Conservation (phyloP, 2,329 filamentous ascomycete genomes). For the Diaporthe sp. region DNA sequence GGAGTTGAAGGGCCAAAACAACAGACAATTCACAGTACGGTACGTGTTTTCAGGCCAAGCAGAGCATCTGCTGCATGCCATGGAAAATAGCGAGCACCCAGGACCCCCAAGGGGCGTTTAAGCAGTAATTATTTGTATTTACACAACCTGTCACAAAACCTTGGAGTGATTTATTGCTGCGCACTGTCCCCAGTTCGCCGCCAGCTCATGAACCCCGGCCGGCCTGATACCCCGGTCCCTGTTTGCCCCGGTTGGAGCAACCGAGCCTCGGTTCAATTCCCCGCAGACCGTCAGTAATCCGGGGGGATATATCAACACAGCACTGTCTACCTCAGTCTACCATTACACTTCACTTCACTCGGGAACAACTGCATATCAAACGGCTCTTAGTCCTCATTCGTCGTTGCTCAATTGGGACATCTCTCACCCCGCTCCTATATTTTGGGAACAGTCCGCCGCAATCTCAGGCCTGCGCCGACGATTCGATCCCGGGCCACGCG, state of each 20-base stretch:
- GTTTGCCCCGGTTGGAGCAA: constrained; percentile 4
- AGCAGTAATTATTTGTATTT: background rate
- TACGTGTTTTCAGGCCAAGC: background rate
- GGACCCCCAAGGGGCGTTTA: too few relatives aligned
- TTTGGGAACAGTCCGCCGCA: fast-evolving
- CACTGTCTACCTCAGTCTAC: background rate
- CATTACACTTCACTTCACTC: background rate
- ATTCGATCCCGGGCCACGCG: background rate
- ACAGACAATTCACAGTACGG: background rate
- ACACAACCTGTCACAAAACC: too few relatives aligned
- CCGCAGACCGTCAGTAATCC: constrained; percentile 29
- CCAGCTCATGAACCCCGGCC: background rate
- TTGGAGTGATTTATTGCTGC: background rate
- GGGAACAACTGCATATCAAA: too few relatives aligned
- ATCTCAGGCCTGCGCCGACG: too few relatives aligned
- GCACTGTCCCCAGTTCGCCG: background rate
- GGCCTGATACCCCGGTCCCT: background rate
- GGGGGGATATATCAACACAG: constrained; percentile 24
- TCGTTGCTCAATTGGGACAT: background rate
- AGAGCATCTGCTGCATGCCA: background rate
- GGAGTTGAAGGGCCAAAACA: constrained; percentile 21
- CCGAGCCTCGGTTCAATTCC: constrained; percentile 34
- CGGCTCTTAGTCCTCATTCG: background rate
- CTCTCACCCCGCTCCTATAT: too few relatives aligned
- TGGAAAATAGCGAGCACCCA: background rate